Evolutionary conservation across 2,329 filamentous ascomycete genomes (phyloP).

Genomic region (Cryphonectria japonica): DNA sequence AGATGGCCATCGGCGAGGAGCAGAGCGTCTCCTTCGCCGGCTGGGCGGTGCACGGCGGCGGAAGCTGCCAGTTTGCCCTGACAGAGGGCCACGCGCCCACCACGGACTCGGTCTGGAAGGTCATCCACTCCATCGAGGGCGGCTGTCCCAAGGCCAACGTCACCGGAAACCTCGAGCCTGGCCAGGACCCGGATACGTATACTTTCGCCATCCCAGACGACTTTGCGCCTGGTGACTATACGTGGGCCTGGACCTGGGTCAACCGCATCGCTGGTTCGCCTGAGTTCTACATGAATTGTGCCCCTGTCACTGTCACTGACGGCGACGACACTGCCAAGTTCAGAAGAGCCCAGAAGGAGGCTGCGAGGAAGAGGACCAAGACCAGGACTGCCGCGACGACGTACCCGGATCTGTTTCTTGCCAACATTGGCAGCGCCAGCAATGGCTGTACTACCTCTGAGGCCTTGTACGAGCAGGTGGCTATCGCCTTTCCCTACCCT

Average conservation of each 20-base stretch:
- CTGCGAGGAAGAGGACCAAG: constrained; percentile 27
- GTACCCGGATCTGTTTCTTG: constrained; percentile 71
- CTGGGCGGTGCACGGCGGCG: constrained; percentile 70
- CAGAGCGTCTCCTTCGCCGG: constrained; percentile 60
- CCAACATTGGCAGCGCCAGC: constrained; percentile 56
- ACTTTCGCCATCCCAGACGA: constrained; percentile 62
- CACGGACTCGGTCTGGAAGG: constrained; percentile 64
- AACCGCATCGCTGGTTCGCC: constrained; percentile 69
- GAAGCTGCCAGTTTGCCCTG: constrained; percentile 63
- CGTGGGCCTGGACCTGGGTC: constrained; percentile 77
- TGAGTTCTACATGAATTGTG: constrained; percentile 81
- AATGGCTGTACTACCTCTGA: constrained; percentile 59
- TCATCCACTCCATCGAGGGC: constrained; percentile 72
- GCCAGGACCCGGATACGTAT: constrained; percentile 51
- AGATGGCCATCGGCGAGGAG: constrained; percentile 59
- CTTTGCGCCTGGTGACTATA: constrained; percentile 65
- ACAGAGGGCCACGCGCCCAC: constrained; percentile 61
- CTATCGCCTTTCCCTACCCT: constrained; percentile 64
- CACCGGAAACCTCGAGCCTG: constrained; percentile 52
- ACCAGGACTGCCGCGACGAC: constrained; percentile 41
- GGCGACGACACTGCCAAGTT: constrained; percentile 30
- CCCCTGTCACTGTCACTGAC: constrained; percentile 59
- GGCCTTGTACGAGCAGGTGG: constrained; percentile 42
- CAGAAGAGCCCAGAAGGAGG: constrained; percentile 24
- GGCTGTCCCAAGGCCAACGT: constrained; percentile 64